Evolutionary conservation across 169 alveolate genomes (phyloP).

Genomic region (Cystoisospora suis): DNA sequence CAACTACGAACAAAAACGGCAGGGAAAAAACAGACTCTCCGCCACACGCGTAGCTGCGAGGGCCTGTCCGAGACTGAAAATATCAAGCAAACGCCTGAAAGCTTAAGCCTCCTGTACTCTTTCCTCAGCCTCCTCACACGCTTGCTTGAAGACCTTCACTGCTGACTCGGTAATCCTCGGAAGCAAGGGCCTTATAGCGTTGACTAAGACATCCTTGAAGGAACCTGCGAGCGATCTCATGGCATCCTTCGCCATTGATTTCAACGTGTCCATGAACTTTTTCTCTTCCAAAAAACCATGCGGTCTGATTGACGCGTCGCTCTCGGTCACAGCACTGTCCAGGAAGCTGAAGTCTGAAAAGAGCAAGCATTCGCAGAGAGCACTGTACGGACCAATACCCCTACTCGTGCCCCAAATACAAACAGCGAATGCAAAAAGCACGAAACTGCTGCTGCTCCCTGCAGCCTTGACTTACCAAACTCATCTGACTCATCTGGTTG

Average conservation of each 20-base stretch:
- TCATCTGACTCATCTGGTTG: neutral
- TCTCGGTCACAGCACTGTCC: neutral
- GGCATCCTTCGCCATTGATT: neutral
- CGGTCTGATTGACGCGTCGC: neutral
- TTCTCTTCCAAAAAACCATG: constrained; percentile 8
- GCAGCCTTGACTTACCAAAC: neutral
- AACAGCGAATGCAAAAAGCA: neutral
- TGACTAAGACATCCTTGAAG: neutral
- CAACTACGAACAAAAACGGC: neutral
- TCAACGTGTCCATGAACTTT: constrained; percentile 8
- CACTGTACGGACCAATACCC: neutral
- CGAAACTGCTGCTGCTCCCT: neutral
- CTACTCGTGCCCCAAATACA: neutral
- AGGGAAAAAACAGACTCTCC: neutral
- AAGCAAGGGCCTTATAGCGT: neutral
- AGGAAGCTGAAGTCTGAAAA: neutral
- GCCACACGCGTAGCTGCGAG: neutral
- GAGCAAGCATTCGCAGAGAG: neutral
- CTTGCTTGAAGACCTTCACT: neutral
- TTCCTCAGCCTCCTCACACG: constrained; percentile 3
- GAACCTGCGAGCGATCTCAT: neutral
- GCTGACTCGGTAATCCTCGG: neutral
- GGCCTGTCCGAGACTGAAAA: neutral
- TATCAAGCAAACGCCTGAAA: neutral
- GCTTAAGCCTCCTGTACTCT: neutral